Percentiles rank a stretch among this genome's conserved stretches.
Conservation (phyloP, 1,139 yeast species). For the Saccharomyces hybrid region DNA sequence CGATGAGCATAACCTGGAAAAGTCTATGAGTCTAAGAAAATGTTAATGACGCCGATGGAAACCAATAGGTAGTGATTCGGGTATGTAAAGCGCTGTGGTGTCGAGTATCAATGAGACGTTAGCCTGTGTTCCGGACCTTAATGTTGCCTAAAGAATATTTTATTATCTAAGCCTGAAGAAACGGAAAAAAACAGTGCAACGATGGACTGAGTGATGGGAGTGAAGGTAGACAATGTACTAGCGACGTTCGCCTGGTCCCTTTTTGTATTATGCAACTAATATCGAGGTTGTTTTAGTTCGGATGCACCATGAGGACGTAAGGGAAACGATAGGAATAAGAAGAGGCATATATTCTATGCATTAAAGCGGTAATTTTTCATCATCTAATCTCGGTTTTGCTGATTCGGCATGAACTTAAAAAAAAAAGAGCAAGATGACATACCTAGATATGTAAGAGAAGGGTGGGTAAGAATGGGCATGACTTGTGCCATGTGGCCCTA, state of each 20-base stretch:
- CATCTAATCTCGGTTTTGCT: background rate
- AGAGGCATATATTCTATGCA: background rate
- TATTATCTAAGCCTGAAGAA: background rate
- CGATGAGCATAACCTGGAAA: slow-evolving; percentile 1
- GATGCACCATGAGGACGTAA: background rate
- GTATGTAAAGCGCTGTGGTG: background rate
- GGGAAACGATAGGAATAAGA: background rate
- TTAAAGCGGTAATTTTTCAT: background rate
- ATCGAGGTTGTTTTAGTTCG: background rate
- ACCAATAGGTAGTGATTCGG: background rate
- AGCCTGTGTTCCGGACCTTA: background rate
- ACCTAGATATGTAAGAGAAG: background rate
- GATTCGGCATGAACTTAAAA: background rate
- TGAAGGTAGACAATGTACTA: background rate
- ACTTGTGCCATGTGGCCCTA: background rate
- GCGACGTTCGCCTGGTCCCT: background rate
- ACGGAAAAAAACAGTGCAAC: background rate
- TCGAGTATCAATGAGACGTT: background rate
- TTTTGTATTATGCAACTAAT: background rate
- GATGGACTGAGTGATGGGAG: background rate
- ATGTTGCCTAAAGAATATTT: background rate
- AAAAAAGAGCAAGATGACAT: background rate
- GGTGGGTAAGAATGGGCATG: background rate
- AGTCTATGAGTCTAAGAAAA: background rate
- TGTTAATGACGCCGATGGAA: slow-evolving; percentile 4